Conservation (phyloP, 2,329 filamentous ascomycete species). For the Ascochyta lentis region DNA sequence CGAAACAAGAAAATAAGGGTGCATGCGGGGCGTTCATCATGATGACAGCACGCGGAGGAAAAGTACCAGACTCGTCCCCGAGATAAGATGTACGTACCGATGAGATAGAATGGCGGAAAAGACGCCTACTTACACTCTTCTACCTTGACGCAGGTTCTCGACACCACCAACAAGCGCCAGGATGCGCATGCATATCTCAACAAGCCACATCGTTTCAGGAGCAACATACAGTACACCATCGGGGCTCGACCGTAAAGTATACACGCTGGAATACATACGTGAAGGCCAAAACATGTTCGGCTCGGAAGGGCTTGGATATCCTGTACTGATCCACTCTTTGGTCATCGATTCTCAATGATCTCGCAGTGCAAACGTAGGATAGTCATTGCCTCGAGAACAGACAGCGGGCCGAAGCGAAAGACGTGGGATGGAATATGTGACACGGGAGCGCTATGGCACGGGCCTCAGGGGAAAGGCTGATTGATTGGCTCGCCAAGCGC, state of each 20-base stretch:
- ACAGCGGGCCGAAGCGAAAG: neutral
- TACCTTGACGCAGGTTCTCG: neutral
- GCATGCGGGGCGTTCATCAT: neutral
- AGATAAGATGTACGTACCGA: neutral
- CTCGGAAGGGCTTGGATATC: too few species aligned
- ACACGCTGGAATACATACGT: too few species aligned
- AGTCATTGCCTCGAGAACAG: neutral
- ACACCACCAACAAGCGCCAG: conserved; percentile 2
- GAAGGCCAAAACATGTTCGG: too few species aligned
- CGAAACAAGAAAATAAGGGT: neutral
- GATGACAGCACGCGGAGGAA: neutral
- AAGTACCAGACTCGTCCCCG: neutral
- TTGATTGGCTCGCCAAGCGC: conserved; percentile 19
- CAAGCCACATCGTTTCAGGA: conserved; percentile 8
- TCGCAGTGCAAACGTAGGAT: too few species aligned
- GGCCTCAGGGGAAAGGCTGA: conserved; percentile 5
- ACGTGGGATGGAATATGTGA: neutral
- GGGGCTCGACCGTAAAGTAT: too few species aligned
- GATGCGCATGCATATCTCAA: neutral
- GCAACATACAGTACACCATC: too few species aligned
- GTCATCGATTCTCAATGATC: too few species aligned
- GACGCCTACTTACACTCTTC: neutral
- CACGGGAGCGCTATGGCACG: conserved; percentile 2
- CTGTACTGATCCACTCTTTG: too few species aligned
- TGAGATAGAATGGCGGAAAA: neutral